A percentile compares a stretch with the other conserved stretches of the same genome.
These are phyloP conservation scores for Colletotrichum siamense DNA, from an alignment of 2,329 filamentous ascomycete genomes.

Conservation along the genomic window DNA sequence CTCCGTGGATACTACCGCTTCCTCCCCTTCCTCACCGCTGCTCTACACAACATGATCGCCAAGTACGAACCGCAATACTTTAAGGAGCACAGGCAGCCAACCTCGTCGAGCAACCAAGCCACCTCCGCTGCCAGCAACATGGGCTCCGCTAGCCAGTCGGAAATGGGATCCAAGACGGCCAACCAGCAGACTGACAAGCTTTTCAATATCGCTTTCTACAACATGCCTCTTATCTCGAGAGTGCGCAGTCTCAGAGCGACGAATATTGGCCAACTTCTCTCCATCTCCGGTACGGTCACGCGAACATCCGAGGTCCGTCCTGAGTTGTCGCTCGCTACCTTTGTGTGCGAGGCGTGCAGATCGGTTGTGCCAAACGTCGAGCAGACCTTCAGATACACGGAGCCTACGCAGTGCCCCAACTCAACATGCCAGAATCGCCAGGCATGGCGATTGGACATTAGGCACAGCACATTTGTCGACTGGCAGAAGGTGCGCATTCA, in stretches of 20 bases:
- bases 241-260: slow-evolving; percentile 85
- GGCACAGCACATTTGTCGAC: slow-evolving; percentile 96
- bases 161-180: slow-evolving; percentile 76
- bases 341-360: slow-evolving; percentile 88
- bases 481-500: slow-evolving; percentile 99
- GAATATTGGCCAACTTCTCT: slow-evolving; percentile 91
- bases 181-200: slow-evolving; percentile 98
- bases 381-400: slow-evolving; percentile 96
- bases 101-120: slow-evolving; percentile 73
- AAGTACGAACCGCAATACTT: slow-evolving; percentile 97
- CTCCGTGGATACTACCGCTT: slow-evolving; percentile 94
- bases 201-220: slow-evolving; percentile 92
- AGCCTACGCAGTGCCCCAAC: slow-evolving; percentile 95
- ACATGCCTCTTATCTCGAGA: slow-evolving; percentile 84
- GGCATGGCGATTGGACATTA: slow-evolving; percentile 96
- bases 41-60: slow-evolving; percentile 89
- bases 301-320: slow-evolving; percentile 96
- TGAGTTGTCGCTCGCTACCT: slow-evolving; percentile 90
- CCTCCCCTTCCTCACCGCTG: slow-evolving; percentile 86
- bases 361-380: slow-evolving; percentile 88
- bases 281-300: slow-evolving; percentile 96
- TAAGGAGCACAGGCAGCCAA: slow-evolving; percentile 86
- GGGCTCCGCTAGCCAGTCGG: slow-evolving; percentile 67
- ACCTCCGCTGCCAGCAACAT: slow-evolving; percentile 70
- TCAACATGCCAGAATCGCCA: slow-evolving; percentile 83